Evolutionary conservation across 495 filamentous ascomycete species (phyloP), one percentile per base, ranked within the genome.

Genomic region (Hypoxylon rickii): DNA sequence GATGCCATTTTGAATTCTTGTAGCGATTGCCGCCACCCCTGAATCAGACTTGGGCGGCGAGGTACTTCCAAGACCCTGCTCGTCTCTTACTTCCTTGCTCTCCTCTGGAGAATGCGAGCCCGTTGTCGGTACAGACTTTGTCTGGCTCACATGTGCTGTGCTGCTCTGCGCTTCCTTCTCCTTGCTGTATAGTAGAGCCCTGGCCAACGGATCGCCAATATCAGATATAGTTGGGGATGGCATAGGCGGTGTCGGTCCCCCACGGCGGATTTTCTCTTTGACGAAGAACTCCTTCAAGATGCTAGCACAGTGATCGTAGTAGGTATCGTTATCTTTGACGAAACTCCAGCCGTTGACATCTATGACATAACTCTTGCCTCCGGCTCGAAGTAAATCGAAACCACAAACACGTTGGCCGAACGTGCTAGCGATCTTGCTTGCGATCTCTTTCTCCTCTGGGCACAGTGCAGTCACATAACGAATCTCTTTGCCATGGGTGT

Each of bases 321-420:
- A 99, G 39, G 95, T 91, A 38, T 96, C 91, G 66, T 99, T 99
- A 71, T 99, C 94, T 71, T 99, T 99, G 66, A 99, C 94, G 66
- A 99, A 99, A 65, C 93, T 97, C 94, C 94, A 99, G 13, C 94
- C 94, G 70, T 99, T 99, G 54, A 99, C 95, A 66, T 99, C 94
- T 55, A 99, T 97, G 11, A 99, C 94, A 72, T 89, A 97, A 70
- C 93, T 97, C 71, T 87, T 90, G 12, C 89, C 89, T 19, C 82
- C 85, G 2, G 89, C 88, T 13, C 94, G 86, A 45, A 99, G 81
- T 63, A 99, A 81, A 68, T 99, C 94, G 67, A 99, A 99, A 3
- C 94, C 94, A 68, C 94, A 99, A 11, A 99, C 92, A 32, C 89
- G 76, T 70, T 99, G 94, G 5, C 92, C 95, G 72, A 99, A 99